These are phyloP conservation scores for Amylocystis lapponica DNA, from an alignment of 768 basidiomycete species.

Conservation along the genomic window DNA sequence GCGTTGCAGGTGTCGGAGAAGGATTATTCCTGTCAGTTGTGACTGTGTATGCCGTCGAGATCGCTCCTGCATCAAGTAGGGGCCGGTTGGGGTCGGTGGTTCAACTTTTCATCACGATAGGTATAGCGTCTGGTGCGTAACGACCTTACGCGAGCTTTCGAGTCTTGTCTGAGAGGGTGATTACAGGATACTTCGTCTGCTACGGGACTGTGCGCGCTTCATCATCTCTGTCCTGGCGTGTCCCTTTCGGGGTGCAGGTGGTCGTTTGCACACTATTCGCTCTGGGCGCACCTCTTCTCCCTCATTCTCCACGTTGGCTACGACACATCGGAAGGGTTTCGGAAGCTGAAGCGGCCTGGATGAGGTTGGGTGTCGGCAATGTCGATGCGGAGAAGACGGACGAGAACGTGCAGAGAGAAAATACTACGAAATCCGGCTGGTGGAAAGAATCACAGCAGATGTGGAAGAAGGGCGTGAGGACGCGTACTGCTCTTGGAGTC, in stretches of 20 bases:
- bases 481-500: constrained; percentile 34
- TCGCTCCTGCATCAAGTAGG: constrained; percentile 36
- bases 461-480: constrained; percentile 23
- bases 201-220: constrained; percentile 30
- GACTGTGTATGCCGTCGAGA: constrained; percentile 36
- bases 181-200: constrained; percentile 34
- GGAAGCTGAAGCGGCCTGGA: constrained; percentile 27
- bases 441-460: constrained; percentile 16
- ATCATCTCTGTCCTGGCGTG: constrained; percentile 31
- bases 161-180: too few species aligned
- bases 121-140: constrained; percentile 31
- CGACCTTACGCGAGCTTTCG: constrained; percentile 11
- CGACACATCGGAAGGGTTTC: constrained; percentile 27
- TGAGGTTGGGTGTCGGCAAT: constrained; percentile 17
- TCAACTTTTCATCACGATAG: constrained; percentile 39
- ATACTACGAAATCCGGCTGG: constrained; percentile 5
- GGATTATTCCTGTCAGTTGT: constrained; percentile 39
- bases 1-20: constrained; percentile 41
- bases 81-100: constrained; percentile 35
- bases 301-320: constrained; percentile 39
- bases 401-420: constrained; percentile 18
- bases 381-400: constrained; percentile 26
- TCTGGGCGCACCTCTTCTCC: constrained; percentile 25
- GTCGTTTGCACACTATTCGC: constrained; percentile 25
- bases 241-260: constrained; percentile 32